Conservation (phyloP, 2,329 filamentous ascomycete species). For the Claviceps spartinae region DNA sequence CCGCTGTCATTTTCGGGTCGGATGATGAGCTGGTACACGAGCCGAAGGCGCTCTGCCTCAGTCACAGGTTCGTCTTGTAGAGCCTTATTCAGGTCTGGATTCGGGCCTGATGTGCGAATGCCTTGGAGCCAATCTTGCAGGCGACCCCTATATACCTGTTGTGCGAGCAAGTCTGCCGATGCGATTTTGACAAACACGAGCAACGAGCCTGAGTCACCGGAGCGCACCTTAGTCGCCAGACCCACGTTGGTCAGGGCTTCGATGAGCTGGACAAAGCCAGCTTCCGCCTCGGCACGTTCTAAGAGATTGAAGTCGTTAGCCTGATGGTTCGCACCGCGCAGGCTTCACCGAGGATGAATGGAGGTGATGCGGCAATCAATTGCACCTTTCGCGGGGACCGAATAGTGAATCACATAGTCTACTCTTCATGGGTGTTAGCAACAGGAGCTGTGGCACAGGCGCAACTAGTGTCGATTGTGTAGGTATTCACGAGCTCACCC, state of each 20-base stretch:
- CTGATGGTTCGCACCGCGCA: not conserved
- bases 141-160: slow-evolving; percentile 73
- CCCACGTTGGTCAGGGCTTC: slow-evolving; percentile 63
- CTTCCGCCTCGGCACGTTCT: slow-evolving; percentile 58
- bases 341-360: not conserved
- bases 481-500: slow-evolving; percentile 17
- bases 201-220: slow-evolving; percentile 60
- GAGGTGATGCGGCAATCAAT: slow-evolving; percentile 12
- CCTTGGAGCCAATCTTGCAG: slow-evolving; percentile 92
- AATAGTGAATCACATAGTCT: slow-evolving; percentile 78
- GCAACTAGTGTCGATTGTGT: not conserved
- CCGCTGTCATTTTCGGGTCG: slow-evolving; percentile 61
- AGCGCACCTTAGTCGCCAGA: slow-evolving; percentile 77
- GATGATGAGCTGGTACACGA: slow-evolving; percentile 76
- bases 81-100: slow-evolving; percentile 54
- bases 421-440: slow-evolving; percentile 36
- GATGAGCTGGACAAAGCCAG: slow-evolving; percentile 66
- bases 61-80: slow-evolving; percentile 64
- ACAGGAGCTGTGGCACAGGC: slow-evolving; percentile 4
- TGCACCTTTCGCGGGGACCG: slow-evolving; percentile 54
- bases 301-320: not conserved
- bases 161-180: slow-evolving; percentile 58
- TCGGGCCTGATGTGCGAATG: slow-evolving; percentile 63
- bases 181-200: slow-evolving; percentile 74
- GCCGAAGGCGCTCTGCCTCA: slow-evolving; percentile 75